Conservation (phyloP, 129 eudicot genomes). For the sunflower (Helianthus annuus) region DNA sequence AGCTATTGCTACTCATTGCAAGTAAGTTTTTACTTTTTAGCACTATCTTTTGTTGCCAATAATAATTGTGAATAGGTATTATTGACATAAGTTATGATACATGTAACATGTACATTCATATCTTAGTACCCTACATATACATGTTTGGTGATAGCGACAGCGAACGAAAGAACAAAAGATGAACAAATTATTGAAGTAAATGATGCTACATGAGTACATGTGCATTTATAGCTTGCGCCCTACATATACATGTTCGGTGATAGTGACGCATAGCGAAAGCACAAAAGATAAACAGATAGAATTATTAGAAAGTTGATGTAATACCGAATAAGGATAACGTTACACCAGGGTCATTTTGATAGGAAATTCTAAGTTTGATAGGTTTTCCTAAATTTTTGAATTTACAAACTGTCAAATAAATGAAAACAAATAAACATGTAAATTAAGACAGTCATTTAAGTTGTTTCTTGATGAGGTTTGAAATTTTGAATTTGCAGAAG, state of each 20-base stretch:
- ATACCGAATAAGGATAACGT: too few species aligned
- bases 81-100: neutral
- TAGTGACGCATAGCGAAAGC: too few species aligned
- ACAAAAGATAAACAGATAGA: too few species aligned
- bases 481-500: slow-evolving; percentile 44
- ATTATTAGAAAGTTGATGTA: too few species aligned
- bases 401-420: too few species aligned
- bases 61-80: neutral
- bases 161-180: too few species aligned
- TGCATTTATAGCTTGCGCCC: neutral
- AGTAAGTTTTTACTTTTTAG: slow-evolving; percentile 35
- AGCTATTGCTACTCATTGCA: slow-evolving; percentile 78
- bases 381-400: too few species aligned
- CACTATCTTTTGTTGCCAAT: neutral
- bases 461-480: neutral
- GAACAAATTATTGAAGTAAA: too few species aligned
- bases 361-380: too few species aligned
- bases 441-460: neutral
- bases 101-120: neutral
- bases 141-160: too few species aligned
- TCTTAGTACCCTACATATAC: neutral
- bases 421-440: too few species aligned
- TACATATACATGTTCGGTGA: neutral
- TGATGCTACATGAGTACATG: neutral
- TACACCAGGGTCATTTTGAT: too few species aligned